phyloP scores from a whole-genome alignment of 352 stramenopile genomes.

The Pythium dissimile region DNA sequence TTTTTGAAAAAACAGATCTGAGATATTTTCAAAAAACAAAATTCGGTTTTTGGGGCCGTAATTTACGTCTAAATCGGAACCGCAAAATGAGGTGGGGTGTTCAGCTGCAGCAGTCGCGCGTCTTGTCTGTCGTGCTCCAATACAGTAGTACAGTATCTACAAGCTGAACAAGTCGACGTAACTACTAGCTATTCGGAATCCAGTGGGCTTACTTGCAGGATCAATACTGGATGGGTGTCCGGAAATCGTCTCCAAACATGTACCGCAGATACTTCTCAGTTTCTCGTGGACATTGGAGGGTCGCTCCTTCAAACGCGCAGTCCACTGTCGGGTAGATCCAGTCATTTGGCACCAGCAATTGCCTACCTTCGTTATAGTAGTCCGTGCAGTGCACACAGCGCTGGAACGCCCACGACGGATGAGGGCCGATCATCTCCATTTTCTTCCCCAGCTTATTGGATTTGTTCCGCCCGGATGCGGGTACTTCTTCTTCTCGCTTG shows the following conservation, averaged over 20 bases:
- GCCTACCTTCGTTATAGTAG: conserved; percentile 5
- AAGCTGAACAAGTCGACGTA: too few species aligned
- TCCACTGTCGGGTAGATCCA: conserved; percentile 28
- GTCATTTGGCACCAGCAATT: conserved; percentile 15
- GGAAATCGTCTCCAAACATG: conserved; percentile 24
- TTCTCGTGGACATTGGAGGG: conserved; percentile 23
- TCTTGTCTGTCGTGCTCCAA: too few species aligned
- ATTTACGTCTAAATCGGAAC: too few species aligned
- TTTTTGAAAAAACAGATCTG: too few species aligned
- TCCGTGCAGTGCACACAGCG: not conserved
- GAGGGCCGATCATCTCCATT: conserved; percentile 7
- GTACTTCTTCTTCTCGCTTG: conserved; percentile 9
- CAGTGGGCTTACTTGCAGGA: too few species aligned
- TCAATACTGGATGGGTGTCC: conserved; percentile 4
- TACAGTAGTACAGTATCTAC: too few species aligned
- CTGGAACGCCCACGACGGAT: conserved; percentile 9
- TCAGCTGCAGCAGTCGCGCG: too few species aligned
- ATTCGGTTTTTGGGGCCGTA: too few species aligned
- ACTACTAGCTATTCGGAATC: too few species aligned
- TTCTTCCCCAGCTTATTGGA: conserved; percentile 4
- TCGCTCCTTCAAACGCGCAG: conserved; percentile 22
- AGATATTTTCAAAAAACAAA: too few species aligned
- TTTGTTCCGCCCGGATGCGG: not conserved
- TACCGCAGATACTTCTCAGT: conserved; percentile 22
- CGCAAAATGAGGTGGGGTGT: too few species aligned